A percentile compares a stretch with the other conserved stretches of the same genome.
Conservation (phyloP, 1,139 yeast species). For the Pichia sp. region DNA sequence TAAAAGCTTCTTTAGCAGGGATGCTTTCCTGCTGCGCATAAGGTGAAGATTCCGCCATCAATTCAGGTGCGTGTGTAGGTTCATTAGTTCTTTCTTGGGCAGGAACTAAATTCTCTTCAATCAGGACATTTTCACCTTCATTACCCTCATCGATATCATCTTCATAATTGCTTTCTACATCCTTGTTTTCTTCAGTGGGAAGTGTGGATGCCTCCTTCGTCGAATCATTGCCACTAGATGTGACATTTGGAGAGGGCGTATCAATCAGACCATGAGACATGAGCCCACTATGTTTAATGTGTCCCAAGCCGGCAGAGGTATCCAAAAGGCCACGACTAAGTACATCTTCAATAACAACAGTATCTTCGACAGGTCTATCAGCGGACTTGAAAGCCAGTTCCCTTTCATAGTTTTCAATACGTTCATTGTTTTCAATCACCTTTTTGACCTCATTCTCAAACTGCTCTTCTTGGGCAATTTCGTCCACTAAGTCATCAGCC, state of each 20-base stretch:
- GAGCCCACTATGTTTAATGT: not conserved
- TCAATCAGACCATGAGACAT: not conserved
- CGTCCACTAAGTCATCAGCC: constrained; percentile 20
- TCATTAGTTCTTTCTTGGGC: constrained; percentile 10
- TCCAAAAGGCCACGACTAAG: constrained; percentile 4
- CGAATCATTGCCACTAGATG: no score
- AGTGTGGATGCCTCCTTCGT: no score
- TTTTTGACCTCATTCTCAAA: constrained; percentile 21
- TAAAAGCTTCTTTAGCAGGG: not conserved
- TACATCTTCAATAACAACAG: constrained; percentile 9
- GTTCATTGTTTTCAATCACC: constrained; percentile 21
- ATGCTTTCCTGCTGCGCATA: no score
- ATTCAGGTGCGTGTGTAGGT: no score
- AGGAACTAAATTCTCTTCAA: not conserved
- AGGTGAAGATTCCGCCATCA: no score
- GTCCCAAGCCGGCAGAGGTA: not conserved
- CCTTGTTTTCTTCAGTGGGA: no score
- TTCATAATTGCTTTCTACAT: not conserved
- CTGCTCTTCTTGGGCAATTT: no score
- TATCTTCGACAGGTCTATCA: constrained; percentile 11
- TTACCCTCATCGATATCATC: not conserved
- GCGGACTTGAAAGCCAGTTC: constrained; percentile 17
- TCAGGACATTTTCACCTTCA: not conserved
- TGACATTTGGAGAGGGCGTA: not conserved
- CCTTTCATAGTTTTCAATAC: constrained; percentile 18